Conservation (phyloP, 75 land plant genomes). For the Pseudotsuga menziesii region DNA sequence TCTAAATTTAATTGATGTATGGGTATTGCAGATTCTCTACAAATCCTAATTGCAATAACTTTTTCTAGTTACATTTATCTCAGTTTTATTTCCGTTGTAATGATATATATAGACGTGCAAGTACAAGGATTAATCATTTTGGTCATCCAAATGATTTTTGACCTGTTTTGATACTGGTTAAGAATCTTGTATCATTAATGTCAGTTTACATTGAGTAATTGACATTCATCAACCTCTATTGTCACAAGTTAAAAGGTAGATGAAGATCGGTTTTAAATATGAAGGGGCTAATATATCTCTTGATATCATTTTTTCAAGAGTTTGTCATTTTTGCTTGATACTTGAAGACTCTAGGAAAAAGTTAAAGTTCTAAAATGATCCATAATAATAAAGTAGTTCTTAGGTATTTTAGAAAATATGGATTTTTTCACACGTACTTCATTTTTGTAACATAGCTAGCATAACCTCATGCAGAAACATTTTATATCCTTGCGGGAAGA, state of each 20-base stretch:
- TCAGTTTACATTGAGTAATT: background rate
- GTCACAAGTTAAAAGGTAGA: background rate
- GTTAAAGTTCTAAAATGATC: background rate
- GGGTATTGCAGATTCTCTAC: background rate
- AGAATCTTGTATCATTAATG: background rate
- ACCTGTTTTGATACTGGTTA: background rate
- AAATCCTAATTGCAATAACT: background rate
- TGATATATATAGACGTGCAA: background rate
- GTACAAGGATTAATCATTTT: background rate
- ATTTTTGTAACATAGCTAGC: background rate
- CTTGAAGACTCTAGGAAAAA: background rate
- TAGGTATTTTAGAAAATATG: background rate
- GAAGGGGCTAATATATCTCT: background rate
- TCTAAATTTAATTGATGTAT: background rate
- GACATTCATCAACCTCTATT: background rate
- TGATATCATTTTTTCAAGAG: background rate
- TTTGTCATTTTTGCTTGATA: background rate
- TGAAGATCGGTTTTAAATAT: too few species aligned
- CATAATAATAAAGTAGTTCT: background rate
- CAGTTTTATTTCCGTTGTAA: background rate
- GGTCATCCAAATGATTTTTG: background rate
- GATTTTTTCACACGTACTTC: background rate
- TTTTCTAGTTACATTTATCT: background rate
- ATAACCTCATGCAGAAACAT: background rate
- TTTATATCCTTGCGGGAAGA: slow-evolving; percentile 13